Evolutionary conservation across 805 yeast genomes (phyloP).

Genomic region (Metschnikowia kunwiensis): DNA sequence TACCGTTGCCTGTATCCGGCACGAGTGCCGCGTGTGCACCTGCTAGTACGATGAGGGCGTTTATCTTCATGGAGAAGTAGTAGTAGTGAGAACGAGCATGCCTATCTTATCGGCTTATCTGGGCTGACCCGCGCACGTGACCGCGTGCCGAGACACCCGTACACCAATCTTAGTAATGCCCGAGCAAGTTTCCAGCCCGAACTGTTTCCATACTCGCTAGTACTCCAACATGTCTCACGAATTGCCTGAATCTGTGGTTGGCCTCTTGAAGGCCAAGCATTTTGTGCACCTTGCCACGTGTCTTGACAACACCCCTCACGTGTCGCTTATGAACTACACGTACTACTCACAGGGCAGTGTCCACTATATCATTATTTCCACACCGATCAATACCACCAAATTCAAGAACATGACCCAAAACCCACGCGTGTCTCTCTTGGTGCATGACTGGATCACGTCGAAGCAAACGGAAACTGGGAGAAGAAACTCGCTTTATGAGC

Average conservation of each 20-base stretch:
- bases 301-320: slow-evolving; percentile 72
- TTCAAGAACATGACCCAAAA: slow-evolving; percentile 65
- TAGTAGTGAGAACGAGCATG: background rate
- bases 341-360: slow-evolving; percentile 44
- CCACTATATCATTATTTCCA: slow-evolving; percentile 64
- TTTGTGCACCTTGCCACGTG: slow-evolving; percentile 86
- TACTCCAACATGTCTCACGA: slow-evolving; percentile 1
- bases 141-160: background rate
- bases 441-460: slow-evolving; percentile 88
- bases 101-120: slow-evolving; percentile 9
- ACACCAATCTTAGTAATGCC: too few relatives aligned
- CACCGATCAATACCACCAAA: slow-evolving; percentile 70
- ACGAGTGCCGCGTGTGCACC: slow-evolving; percentile 3
- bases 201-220: background rate
- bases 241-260: slow-evolving; percentile 38
- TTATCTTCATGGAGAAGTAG: slow-evolving; percentile 1
- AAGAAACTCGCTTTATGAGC: slow-evolving; percentile 38
- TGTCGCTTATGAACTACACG: slow-evolving; percentile 87
- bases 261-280: slow-evolving; percentile 55
- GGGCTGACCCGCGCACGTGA: background rate
- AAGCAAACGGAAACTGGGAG: slow-evolving; percentile 30
- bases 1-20: background rate
- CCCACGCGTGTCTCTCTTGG: slow-evolving; percentile 74
- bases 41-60: slow-evolving; percentile 1
- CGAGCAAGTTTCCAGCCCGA: background rate